Evolutionary conservation across 2,329 filamentous ascomycete genomes (phyloP), one percentile per base, ranked within the genome.

Genomic region (Penicillium sp.): DNA sequence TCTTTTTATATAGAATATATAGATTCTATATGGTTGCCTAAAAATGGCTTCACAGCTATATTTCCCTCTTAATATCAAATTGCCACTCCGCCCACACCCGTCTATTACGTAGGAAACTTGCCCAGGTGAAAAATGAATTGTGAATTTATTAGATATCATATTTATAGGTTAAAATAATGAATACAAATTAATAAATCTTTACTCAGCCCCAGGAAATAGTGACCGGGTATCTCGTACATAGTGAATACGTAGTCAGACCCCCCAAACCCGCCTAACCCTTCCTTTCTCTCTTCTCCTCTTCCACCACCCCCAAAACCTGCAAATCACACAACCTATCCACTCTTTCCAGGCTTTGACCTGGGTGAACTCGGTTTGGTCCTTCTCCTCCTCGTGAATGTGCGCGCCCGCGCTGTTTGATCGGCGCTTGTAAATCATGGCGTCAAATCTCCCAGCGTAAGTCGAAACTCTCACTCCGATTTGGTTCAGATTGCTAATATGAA

Each of bases 381-480:
- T 38, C 35, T 50, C 36, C 37, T 38, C 57, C 53, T 58, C 55
- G 60, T 73, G 70, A 67, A 75, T 75, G 72, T 64, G 67, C 66
- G 65, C 66, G 61, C 65, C 62, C 65, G 65, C 66, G 62, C 65
- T 61, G 57, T 63, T 57, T 68, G 64, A 71, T 72, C 69, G 66
- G 68, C 69, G 64, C 47, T 41, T 61, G 61, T 65, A 56, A 61
- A 64, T 68, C 63, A 80, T 82, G 75, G 84, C 86, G 72, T 80
- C 83, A 61, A 84, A 84, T 76, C 78, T 85, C 68, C 82, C 85
- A 68, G 77, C 80, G 85, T 88, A 77, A 77, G 85, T 84, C 50
- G 42, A 48, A 41, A 22, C 22, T 22, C 45, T 46, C 37, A 57
- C 50, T 54, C 31, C 38, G 19, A 54, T 51, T 48, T 26, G 2